Conservation (phyloP, 2,329 filamentous ascomycete genomes). For the Sordariomycetes sp. region DNA sequence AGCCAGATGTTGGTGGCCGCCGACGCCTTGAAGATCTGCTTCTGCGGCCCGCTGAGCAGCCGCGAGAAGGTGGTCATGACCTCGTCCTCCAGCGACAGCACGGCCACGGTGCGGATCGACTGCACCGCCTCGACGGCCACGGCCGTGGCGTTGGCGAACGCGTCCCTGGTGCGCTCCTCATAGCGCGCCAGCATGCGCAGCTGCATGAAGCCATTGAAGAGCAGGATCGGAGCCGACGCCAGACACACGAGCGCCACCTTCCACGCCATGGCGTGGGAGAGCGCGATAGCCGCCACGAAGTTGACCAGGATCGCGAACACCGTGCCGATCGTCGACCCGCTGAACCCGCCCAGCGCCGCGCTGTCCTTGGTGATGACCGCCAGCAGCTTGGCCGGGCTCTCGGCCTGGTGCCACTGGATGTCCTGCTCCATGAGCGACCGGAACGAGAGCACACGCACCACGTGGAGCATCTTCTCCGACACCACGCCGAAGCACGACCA, state of each 20-base stretch:
- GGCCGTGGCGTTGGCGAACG: conserved; percentile 48
- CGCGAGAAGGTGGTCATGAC: conserved; percentile 41
- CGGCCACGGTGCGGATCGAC: conserved; percentile 52
- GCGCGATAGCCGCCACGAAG: conserved; percentile 38
- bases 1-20: conserved; percentile 47
- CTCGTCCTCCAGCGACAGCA: conserved; percentile 34
- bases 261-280: conserved; percentile 48
- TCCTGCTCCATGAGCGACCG: conserved; percentile 46
- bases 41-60: conserved; percentile 36
- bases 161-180: conserved; percentile 17
- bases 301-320: conserved; percentile 43
- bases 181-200: conserved; percentile 34
- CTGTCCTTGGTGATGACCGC: conserved; percentile 45
- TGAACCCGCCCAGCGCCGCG: conserved; percentile 40
- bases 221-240: conserved; percentile 38
- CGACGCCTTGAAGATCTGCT: conserved; percentile 40
- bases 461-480: conserved; percentile 45
- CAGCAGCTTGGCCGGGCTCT: conserved; percentile 36
- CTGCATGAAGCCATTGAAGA: conserved; percentile 44
- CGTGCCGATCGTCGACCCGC: conserved; percentile 44
- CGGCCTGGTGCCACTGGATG: conserved; percentile 47
- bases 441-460: conserved; percentile 43
- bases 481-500: conserved; percentile 46
- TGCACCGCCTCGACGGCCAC: conserved; percentile 58
- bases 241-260: conserved; percentile 46